phyloP scores from a whole-genome alignment of 1,284 basidiomycete genomes.

The Phylloporus sp. region DNA sequence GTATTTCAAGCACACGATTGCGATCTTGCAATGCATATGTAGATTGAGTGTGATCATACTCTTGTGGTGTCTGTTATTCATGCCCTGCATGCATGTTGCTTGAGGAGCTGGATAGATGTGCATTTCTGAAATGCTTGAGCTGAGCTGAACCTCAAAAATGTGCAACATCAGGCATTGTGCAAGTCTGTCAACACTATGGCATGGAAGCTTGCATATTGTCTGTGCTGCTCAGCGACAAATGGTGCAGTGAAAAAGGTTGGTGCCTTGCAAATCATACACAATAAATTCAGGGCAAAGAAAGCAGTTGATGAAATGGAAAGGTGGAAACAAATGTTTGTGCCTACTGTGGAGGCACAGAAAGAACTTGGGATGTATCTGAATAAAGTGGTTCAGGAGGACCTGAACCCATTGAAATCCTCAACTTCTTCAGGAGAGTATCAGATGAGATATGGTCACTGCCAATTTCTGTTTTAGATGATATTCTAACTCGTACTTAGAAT shows the following conservation, averaged over 20 bases:
- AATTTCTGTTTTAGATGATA: background rate
- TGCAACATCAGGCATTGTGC: constrained; percentile 84
- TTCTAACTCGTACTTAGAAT: constrained; percentile 56
- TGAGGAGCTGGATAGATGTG: constrained; percentile 84
- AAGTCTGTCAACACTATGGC: constrained; percentile 92
- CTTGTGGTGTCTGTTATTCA: constrained; percentile 6
- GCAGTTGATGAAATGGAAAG: constrained; percentile 87
- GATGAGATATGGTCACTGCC: constrained; percentile 68
- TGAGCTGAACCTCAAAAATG: constrained; percentile 91
- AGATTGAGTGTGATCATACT: constrained; percentile 60
- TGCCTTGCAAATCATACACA: constrained; percentile 95
- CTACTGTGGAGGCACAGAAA: constrained; percentile 86
- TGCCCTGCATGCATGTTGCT: constrained; percentile 85
- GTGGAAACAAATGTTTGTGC: constrained; percentile 86
- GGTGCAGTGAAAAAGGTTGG: constrained; percentile 98
- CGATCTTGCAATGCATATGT: constrained; percentile 95
- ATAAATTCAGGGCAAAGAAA: constrained; percentile 97
- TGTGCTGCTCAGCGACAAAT: constrained; percentile 92
- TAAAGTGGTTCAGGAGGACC: constrained; percentile 90
- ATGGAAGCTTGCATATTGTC: constrained; percentile 92
- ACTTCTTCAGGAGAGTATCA: constrained; percentile 92
- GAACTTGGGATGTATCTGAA: constrained; percentile 86
- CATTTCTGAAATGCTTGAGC: constrained; percentile 89
- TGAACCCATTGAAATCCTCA: constrained; percentile 94
- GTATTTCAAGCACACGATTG: constrained; percentile 96